Conservation (phyloP, 148 eudicot genomes). For the Salicornia ramosissima region DNA sequence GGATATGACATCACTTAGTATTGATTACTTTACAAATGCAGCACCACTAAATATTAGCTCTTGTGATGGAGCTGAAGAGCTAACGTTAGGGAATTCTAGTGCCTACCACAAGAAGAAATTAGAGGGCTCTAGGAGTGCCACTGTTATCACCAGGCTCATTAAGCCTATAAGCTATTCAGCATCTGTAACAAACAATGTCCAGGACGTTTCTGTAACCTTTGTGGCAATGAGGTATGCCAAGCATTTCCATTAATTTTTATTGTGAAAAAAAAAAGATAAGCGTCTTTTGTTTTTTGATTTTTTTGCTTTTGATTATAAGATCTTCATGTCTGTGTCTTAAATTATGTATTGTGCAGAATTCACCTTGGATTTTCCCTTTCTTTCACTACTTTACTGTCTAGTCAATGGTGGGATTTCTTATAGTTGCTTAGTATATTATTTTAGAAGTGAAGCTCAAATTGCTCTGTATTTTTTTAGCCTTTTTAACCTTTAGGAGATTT, state of each 20-base stretch:
- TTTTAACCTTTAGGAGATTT: too few relatives aligned
- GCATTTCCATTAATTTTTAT: slow-evolving; percentile 3
- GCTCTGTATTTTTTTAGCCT: too few relatives aligned
- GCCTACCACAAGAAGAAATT: slow-evolving; percentile 37
- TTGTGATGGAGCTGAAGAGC: slow-evolving; percentile 31
- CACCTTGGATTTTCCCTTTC: too few relatives aligned
- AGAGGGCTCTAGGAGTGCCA: slow-evolving; percentile 35
- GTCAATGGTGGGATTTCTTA: too few relatives aligned
- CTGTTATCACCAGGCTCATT: slow-evolving; percentile 51
- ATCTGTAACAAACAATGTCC: slow-evolving; percentile 44
- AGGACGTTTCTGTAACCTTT: slow-evolving; percentile 68
- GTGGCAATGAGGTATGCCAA: slow-evolving; percentile 64
- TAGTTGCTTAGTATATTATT: too few relatives aligned
- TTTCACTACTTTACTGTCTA: too few relatives aligned
- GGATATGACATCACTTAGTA: slow-evolving; percentile 29
- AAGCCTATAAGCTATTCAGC: slow-evolving; percentile 71
- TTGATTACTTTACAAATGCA: slow-evolving; percentile 32
- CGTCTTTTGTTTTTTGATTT: too few relatives aligned
- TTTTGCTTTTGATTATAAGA: too few relatives aligned
- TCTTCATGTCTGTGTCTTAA: too few relatives aligned
- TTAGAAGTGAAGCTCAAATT: too few relatives aligned
- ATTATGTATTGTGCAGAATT: too few relatives aligned
- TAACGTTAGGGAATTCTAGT: slow-evolving; percentile 28
- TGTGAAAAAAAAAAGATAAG: background rate
- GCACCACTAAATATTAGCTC: slow-evolving; percentile 24